Evolutionary conservation across 1,284 basidiomycete species (phyloP).

Genomic region (Lignosus rhinocerotis): DNA sequence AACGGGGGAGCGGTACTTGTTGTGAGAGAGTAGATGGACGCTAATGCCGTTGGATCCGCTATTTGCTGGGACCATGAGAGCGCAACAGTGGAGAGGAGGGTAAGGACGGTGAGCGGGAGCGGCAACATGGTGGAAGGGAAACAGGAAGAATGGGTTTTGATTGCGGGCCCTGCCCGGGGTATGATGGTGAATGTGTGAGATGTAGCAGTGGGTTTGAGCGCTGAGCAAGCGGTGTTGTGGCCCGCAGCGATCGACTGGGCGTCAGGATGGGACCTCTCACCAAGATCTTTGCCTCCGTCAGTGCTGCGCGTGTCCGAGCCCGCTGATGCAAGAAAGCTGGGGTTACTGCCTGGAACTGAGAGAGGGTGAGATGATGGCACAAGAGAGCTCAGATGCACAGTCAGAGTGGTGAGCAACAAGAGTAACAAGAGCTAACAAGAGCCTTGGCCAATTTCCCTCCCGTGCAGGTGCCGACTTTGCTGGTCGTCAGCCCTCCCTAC

Average conservation of each 20-base stretch:
- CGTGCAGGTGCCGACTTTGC: neutral
- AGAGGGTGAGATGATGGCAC: neutral
- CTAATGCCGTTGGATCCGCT: conserved; percentile 42
- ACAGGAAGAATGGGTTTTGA: neutral
- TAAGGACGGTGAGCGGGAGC: conserved; percentile 12
- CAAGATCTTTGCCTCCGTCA: neutral
- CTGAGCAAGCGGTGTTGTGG: neutral
- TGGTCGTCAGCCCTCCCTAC: neutral
- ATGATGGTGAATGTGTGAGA: neutral
- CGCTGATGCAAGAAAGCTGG: neutral
- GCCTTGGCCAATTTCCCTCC: neutral
- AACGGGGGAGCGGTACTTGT: conserved; percentile 67
- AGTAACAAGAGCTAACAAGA: neutral
- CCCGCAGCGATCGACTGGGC: neutral
- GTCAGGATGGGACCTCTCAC: neutral
- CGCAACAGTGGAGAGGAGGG: conserved; percentile 17
- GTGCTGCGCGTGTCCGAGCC: neutral
- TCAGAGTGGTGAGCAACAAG: too few species aligned
- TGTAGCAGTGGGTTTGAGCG: neutral
- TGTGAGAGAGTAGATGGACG: conserved; percentile 54
- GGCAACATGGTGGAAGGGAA: conserved; percentile 14
- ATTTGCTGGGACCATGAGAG: conserved; percentile 18
- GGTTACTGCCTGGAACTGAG: neutral
- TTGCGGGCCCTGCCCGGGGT: conserved; percentile 10
- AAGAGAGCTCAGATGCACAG: neutral